phyloP scores from a whole-genome alignment of 331 rosid genomes.

The Stylosanthes scabra region DNA sequence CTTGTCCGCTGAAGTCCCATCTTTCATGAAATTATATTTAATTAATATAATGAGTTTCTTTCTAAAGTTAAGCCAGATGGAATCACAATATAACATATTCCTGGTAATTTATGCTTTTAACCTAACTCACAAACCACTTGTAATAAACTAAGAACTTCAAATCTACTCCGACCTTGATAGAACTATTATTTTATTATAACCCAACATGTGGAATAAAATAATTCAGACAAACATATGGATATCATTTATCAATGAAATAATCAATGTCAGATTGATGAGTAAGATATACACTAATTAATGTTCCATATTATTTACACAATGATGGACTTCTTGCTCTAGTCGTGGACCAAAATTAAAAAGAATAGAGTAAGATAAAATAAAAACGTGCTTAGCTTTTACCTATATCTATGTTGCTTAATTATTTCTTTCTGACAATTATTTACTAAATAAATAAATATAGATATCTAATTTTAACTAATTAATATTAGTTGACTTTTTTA shows the following conservation, averaged over 20 bases:
- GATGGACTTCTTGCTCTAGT: too few relatives aligned
- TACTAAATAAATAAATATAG: too few relatives aligned
- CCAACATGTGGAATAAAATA: slow-evolving; percentile 17
- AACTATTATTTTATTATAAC: background rate
- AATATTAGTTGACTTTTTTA: too few relatives aligned
- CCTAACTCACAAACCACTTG: slow-evolving; percentile 43
- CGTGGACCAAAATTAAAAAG: too few relatives aligned
- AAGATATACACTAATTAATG: background rate
- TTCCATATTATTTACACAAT: background rate
- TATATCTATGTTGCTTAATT: background rate
- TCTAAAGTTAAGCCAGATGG: background rate
- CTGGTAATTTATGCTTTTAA: slow-evolving; percentile 9
- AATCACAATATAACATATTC: slow-evolving; percentile 3
- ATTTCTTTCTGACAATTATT: too few relatives aligned
- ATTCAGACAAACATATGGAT: background rate
- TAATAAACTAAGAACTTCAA: slow-evolving; percentile 21
- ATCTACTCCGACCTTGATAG: background rate
- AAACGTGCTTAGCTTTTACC: background rate
- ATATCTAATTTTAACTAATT: too few relatives aligned
- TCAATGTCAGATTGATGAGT: background rate
- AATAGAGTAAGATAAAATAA: background rate
- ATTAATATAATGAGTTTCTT: slow-evolving; percentile 9
- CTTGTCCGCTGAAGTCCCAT: slow-evolving; percentile 23
- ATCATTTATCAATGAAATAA: slow-evolving; percentile 23
- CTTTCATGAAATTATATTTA: background rate